A percentile compares a stretch with the other conserved stretches of the same genome.
Conservation (phyloP, 1,284 basidiomycete genomes). For the Malassezia dermatis region DNA sequence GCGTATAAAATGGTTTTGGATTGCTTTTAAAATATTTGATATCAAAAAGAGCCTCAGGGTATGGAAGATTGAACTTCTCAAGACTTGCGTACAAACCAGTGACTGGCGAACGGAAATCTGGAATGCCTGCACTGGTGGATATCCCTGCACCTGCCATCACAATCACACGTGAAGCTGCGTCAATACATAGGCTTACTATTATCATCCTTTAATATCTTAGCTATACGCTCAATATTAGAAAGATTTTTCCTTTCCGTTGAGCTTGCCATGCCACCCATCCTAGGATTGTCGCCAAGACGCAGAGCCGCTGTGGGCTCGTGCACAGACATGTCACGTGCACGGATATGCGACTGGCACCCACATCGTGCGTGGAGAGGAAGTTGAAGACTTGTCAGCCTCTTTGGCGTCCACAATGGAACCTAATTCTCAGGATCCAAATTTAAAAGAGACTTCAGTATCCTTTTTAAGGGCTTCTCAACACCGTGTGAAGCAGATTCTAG, state of each 20-base stretch:
- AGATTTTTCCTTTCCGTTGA: not conserved
- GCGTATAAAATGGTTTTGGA: constrained; percentile 49
- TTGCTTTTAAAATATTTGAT: constrained; percentile 49
- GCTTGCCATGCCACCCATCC: not conserved
- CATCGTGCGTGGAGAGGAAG: not conserved
- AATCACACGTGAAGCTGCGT: constrained; percentile 40
- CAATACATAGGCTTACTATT: constrained; percentile 4
- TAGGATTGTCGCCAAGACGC: not conserved
- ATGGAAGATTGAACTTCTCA: constrained; percentile 52
- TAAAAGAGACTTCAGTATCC: not conserved
- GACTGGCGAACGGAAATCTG: constrained; percentile 51
- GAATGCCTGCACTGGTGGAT: constrained; percentile 52
- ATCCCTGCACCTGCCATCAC: constrained; percentile 53
- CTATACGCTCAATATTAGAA: not conserved
- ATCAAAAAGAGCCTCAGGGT: constrained; percentile 55
- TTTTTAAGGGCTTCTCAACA: not conserved
- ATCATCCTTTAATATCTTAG: not conserved
- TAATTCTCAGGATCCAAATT: not conserved
- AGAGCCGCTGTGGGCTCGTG: not conserved
- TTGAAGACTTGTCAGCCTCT: not conserved
- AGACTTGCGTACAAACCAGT: constrained; percentile 55
- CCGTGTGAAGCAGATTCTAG: constrained; percentile 7
- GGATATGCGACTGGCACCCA: not conserved
- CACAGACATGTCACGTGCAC: not conserved
- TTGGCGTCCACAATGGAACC: not conserved